A percentile compares a stretch with the other conserved stretches of the same genome.
Conservation (phyloP, 139 green algal genomes). For the Yamagishiella unicocca region DNA sequence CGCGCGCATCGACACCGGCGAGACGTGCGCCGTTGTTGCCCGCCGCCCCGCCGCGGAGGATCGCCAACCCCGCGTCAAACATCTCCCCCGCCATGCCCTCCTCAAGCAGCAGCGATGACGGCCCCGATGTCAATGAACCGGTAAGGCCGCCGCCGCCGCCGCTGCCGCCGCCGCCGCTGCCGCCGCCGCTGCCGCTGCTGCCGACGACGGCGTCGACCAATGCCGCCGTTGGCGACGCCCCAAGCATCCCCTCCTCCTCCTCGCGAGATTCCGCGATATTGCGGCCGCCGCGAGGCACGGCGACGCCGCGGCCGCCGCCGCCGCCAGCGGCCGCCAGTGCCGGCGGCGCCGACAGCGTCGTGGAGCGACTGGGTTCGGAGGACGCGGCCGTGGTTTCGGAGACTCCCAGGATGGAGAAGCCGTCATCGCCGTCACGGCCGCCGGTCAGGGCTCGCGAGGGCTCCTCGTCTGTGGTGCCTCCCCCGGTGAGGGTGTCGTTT, state of each 20-base stretch:
- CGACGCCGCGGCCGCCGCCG: too few relatives aligned
- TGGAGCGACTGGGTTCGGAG: too few relatives aligned
- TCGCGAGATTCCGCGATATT: too few relatives aligned
- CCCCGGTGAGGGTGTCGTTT: background rate
- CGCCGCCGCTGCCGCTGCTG: background rate
- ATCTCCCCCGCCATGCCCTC: conserved; percentile 26
- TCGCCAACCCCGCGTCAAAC: conserved; percentile 11
- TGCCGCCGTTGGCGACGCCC: too few relatives aligned
- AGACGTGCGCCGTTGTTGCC: background rate
- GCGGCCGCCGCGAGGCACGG: too few relatives aligned
- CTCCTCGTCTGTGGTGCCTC: background rate
- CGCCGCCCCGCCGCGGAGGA: background rate
- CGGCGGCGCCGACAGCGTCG: too few relatives aligned
- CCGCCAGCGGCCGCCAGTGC: too few relatives aligned
- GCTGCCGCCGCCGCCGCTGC: background rate
- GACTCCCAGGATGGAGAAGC: too few relatives aligned
- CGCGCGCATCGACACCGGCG: background rate
- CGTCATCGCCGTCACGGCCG: too few relatives aligned
- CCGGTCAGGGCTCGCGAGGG: too few relatives aligned
- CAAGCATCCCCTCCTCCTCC: too few relatives aligned
- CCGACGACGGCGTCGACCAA: background rate
- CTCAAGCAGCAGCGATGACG: background rate
- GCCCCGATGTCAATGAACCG: background rate
- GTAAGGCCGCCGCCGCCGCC: background rate
- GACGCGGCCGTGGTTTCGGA: too few relatives aligned